Base-by-base conservation (phyloP, 176 grass and related monocot species). In the Triticum dicoccoides region DNA sequence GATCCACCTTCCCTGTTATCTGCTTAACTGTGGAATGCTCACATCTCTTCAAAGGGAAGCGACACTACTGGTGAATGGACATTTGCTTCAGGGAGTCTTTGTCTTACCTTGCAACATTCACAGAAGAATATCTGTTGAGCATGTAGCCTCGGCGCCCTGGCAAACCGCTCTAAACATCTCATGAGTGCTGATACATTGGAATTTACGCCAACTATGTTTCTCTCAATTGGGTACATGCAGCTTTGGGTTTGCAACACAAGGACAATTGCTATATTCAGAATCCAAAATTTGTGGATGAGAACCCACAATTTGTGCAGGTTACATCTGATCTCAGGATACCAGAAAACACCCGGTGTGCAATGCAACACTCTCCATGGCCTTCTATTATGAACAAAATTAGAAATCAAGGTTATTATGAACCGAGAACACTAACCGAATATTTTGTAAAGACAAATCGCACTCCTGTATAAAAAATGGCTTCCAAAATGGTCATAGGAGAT, bases 1-100 rank as follows among this genome's bases (percentile, higher is more conserved):
- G 87, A 86, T 98, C 90, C 21, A 98, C 91, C 73, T 98, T 98
- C 64, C 90, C 88, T 23, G 91, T 94, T 72, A 90, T 92, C 79
- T 92, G 95, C 87, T 89, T 94, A 39, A 91, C 79, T 42, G 87
- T 69, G 0, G 87, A 98, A 86, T 98, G 93, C 82, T 96, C 96
- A 88, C 94, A 98, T 70, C 90, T 90, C 77, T 98, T 98, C 42
- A 98, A 90, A 64, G 94, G 90, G 81, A 98, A 96, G 93, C 88
- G 89, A 89, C 77, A 98, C 90, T 67, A 94, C 77, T 81, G 96
- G 96, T 91, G 89, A 88, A 98, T 94, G 20, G 96, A 98, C 96
- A 98, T 98, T 80, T 96, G 96, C 76, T 98, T 98, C 67, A 98
- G 85, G 21, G 93, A 98, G 68, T 94, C 96, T 11, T 82, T 92